phyloP scores from a whole-genome alignment of 306 rosid species.

The Abrus precatorius region DNA sequence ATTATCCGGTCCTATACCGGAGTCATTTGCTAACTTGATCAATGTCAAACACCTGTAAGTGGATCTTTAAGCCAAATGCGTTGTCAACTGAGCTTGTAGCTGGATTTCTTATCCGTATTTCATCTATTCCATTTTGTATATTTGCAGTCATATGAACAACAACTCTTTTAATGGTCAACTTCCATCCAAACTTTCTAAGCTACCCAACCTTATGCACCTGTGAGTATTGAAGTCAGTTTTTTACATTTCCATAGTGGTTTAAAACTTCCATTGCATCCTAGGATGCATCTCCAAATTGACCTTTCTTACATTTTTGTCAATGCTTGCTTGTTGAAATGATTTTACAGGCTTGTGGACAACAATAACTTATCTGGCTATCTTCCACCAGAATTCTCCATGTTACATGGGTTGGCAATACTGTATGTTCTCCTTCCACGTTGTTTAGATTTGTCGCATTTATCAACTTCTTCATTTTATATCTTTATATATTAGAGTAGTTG shows the following conservation, averaged over 20 bases:
- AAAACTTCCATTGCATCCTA: not conserved
- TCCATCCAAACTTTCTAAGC: constrained; percentile 60
- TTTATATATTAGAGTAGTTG: constrained; percentile 18
- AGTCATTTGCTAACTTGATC: constrained; percentile 60
- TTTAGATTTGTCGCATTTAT: constrained; percentile 39
- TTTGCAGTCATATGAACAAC: constrained; percentile 76
- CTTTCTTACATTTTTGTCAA: constrained; percentile 20
- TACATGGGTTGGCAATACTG: constrained; percentile 59
- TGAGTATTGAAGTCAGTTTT: constrained; percentile 53
- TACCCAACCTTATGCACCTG: constrained; percentile 61
- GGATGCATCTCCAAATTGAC: constrained; percentile 26
- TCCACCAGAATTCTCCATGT: constrained; percentile 63
- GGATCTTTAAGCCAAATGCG: constrained; percentile 35
- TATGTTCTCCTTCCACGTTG: constrained; percentile 46
- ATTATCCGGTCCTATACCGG: constrained; percentile 66
- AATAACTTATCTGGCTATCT: constrained; percentile 66
- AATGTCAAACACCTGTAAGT: constrained; percentile 68
- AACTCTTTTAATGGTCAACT: constrained; percentile 72
- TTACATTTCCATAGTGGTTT: constrained; percentile 24
- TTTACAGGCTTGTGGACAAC: constrained; percentile 72
- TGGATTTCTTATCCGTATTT: constrained; percentile 44
- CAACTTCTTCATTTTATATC: not conserved
- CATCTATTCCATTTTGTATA: constrained; percentile 40
- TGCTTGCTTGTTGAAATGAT: constrained; percentile 42
- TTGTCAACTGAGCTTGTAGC: constrained; percentile 31